A percentile compares a stretch with the other conserved stretches of the same genome.
phyloP scores from a whole-genome alignment of 371 early-diverging fungal species.

The Mortierella sp. region DNA sequence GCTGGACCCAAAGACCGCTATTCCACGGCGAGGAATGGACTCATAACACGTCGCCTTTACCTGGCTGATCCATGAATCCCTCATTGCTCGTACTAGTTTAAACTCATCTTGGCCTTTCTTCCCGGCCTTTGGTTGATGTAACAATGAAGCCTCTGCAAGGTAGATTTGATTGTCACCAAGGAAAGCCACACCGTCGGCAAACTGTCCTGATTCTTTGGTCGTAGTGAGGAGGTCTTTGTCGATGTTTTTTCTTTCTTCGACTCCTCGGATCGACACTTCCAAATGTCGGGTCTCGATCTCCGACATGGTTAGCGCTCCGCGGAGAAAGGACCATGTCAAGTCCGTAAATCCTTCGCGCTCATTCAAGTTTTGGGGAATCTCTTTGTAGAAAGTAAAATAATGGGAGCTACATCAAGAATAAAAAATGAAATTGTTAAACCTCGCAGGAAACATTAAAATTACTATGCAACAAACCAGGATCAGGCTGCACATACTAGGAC shows the following conservation, averaged over 20 bases:
- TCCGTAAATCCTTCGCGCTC: slow-evolving; percentile 30
- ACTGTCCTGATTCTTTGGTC: slow-evolving; percentile 1
- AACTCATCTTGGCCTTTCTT: slow-evolving; percentile 22
- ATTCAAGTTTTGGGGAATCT: slow-evolving; percentile 21
- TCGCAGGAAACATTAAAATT: not conserved
- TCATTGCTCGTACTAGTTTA: slow-evolving; percentile 24
- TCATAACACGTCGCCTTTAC: slow-evolving; percentile 20
- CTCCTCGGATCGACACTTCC: slow-evolving; percentile 16
- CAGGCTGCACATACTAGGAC: slow-evolving; percentile 12
- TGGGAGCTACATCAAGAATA: slow-evolving; percentile 12
- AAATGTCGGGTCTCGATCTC: slow-evolving; percentile 15
- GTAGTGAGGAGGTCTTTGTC: slow-evolving; percentile 4
- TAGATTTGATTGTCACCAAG: slow-evolving; percentile 25
- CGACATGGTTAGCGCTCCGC: slow-evolving; percentile 28
- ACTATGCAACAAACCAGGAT: not conserved
- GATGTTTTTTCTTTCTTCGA: slow-evolving; percentile 22
- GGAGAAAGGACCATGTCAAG: slow-evolving; percentile 25
- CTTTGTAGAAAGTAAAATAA: slow-evolving; percentile 9
- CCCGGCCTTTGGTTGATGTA: slow-evolving; percentile 18
- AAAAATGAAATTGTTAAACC: not conserved
- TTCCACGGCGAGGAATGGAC: slow-evolving; percentile 12
- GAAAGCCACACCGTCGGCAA: slow-evolving; percentile 27
- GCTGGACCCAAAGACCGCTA: slow-evolving; percentile 25
- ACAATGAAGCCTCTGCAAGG: slow-evolving; percentile 6
- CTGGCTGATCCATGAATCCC: slow-evolving; percentile 36